Evolutionary conservation across 495 filamentous ascomycete species (phyloP).

Genomic region (Staphylotrichum longicolle): DNA sequence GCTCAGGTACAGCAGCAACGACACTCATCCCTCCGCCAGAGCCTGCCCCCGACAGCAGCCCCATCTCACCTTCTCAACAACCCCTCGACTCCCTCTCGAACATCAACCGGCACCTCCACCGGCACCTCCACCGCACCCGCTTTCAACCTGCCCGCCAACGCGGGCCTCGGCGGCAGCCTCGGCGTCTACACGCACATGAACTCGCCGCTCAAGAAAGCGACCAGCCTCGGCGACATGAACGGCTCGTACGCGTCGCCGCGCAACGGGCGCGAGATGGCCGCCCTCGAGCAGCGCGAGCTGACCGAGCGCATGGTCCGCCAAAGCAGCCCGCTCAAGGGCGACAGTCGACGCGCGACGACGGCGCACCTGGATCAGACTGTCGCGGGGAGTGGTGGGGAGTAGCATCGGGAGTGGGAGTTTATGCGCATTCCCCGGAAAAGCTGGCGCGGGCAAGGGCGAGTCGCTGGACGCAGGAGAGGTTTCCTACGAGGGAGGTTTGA

Average conservation of each 20-base stretch:
- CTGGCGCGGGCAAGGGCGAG: constrained; percentile 30
- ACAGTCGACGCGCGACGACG: constrained; percentile 10
- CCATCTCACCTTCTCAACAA: background rate
- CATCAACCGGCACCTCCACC: constrained; percentile 16
- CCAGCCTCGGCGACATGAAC: constrained; percentile 47
- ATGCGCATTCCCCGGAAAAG: constrained; percentile 28
- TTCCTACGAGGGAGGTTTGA: constrained; percentile 37
- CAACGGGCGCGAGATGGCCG: constrained; percentile 55
- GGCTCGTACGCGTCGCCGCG: constrained; percentile 39
- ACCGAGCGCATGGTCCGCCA: constrained; percentile 33
- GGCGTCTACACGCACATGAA: constrained; percentile 78
- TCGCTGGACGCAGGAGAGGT: constrained; percentile 41
- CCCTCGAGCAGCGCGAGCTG: constrained; percentile 44
- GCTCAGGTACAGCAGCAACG: constrained; percentile 21
- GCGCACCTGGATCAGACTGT: background rate
- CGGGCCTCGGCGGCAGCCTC: constrained; percentile 64
- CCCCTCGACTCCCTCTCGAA: background rate
- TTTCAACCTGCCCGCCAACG: constrained; percentile 16
- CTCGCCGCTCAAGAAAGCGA: constrained; percentile 70
- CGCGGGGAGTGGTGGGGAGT: no score
- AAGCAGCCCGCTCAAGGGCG: constrained; percentile 31
- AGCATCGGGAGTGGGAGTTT: background rate
- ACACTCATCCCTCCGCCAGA: constrained; percentile 22
- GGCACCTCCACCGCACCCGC: constrained; percentile 4
- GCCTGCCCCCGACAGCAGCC: constrained; percentile 7